phyloP scores from a whole-genome alignment of 1,284 basidiomycete species.

The Clitocybe nebularis region DNA sequence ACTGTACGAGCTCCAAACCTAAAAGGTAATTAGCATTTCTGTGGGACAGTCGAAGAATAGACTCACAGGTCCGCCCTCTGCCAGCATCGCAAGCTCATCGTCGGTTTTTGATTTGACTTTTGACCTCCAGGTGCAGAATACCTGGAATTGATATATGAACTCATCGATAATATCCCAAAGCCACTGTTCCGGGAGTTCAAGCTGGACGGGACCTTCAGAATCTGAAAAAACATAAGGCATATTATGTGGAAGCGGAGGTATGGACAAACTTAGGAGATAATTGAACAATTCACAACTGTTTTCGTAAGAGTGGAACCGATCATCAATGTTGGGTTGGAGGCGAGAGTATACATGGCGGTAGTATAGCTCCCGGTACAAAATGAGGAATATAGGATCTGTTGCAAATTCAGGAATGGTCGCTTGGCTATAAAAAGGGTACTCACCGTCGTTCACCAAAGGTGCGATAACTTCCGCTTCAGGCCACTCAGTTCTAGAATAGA shows the following conservation, averaged over 20 bases:
- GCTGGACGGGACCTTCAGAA: constrained; percentile 88
- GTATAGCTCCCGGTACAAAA: constrained; percentile 94
- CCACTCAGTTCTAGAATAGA: constrained; percentile 94
- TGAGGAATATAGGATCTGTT: constrained; percentile 88
- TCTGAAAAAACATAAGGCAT: constrained; percentile 41
- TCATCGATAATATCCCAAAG: constrained; percentile 99
- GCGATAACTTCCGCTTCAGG: constrained; percentile 95
- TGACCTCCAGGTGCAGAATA: constrained; percentile 89
- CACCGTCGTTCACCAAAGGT: constrained; percentile 89
- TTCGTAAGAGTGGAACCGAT: constrained; percentile 98
- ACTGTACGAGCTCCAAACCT: constrained; percentile 97
- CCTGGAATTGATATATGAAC: constrained; percentile 99
- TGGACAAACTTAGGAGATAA: constrained; percentile 63
- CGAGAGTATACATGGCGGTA: constrained; percentile 95
- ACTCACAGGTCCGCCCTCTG: constrained; percentile 69
- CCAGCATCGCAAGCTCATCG: constrained; percentile 82
- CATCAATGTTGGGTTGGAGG: constrained; percentile 92
- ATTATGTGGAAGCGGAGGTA: not conserved
- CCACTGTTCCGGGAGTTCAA: constrained; percentile 96
- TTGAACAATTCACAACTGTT: constrained; percentile 98
- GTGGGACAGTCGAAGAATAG: constrained; percentile 12
- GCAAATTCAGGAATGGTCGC: not conserved
- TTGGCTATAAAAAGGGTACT: constrained; percentile 21
- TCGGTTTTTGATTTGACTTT: constrained; percentile 85
- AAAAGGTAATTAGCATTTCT: constrained; percentile 6